Evolutionary conservation across 345 rosid species (phyloP).

Genomic region (Erucastrum elatum): DNA sequence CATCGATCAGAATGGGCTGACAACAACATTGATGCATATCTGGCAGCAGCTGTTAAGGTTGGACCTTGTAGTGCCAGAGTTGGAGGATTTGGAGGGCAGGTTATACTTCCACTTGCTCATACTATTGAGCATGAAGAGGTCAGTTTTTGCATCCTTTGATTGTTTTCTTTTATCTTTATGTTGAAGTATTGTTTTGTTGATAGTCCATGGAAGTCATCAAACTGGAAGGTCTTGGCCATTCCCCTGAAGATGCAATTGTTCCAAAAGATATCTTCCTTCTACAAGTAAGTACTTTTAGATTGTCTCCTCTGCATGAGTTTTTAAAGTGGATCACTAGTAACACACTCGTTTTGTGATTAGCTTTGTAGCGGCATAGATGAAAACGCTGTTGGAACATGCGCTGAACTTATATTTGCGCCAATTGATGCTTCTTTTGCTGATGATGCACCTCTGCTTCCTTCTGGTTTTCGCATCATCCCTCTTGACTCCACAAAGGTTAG

Average conservation of each 20-base stretch:
- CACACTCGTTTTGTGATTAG: slow-evolving; percentile 40
- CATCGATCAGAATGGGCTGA: slow-evolving; percentile 99
- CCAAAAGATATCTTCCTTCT: slow-evolving; percentile 90
- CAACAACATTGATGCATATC: slow-evolving; percentile 87
- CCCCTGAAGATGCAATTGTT: slow-evolving; percentile 85
- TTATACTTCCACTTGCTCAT: slow-evolving; percentile 95
- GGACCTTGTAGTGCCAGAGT: slow-evolving; percentile 88
- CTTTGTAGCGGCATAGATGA: slow-evolving; percentile 98
- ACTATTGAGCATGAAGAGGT: slow-evolving; percentile 98
- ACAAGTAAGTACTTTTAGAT: slow-evolving; percentile 59
- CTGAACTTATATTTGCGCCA: slow-evolving; percentile 98
- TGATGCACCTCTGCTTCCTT: slow-evolving; percentile 95
- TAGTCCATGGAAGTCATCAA: slow-evolving; percentile 96
- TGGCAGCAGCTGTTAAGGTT: slow-evolving; percentile 91
- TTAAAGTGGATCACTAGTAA: neutral
- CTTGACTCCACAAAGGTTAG: slow-evolving; percentile 91
- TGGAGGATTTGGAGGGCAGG: slow-evolving; percentile 88
- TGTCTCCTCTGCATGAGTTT: neutral
- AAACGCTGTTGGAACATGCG: slow-evolving; percentile 88
- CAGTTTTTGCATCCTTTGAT: slow-evolving; percentile 2
- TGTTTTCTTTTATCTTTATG: neutral
- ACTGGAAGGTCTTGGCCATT: slow-evolving; percentile 78
- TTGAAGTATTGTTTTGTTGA: neutral
- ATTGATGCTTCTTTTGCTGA: slow-evolving; percentile 97
- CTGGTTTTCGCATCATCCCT: slow-evolving; percentile 98